phyloP scores from a whole-genome alignment of 805 yeast genomes.

The Teunomyces kruisii region DNA sequence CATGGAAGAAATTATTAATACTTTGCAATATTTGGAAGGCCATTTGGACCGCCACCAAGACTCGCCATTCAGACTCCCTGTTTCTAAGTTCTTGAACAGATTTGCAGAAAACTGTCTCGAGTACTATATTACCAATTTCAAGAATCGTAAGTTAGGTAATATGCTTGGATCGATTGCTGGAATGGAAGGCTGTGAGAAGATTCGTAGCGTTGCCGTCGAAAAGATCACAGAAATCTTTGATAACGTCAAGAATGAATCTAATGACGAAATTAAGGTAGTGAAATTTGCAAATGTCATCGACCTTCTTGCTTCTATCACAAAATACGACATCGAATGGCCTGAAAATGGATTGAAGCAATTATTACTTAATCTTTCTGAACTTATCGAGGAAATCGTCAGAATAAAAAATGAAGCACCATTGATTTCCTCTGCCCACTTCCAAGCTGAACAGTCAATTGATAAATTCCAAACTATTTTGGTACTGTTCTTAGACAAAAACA shows the following conservation, averaged over 20 bases:
- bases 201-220: conserved; percentile 56
- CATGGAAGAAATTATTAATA: conserved; percentile 79
- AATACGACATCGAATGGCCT: conserved; percentile 55
- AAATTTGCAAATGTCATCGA: conserved; percentile 77
- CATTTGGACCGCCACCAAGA: conserved; percentile 78
- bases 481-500: conserved; percentile 23
- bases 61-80: conserved; percentile 90
- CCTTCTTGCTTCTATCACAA: conserved; percentile 53
- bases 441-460: conserved; percentile 66
- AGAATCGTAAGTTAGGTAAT: conserved; percentile 62
- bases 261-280: conserved; percentile 53
- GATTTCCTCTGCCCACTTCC: conserved; percentile 64
- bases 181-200: conserved; percentile 51
- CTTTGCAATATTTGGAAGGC: conserved; percentile 76
- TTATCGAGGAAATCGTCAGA: conserved; percentile 44
- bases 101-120: conserved; percentile 74
- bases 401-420: conserved; percentile 44
- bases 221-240: conserved; percentile 51
- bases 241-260: conserved; percentile 48
- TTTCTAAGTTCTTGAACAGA: conserved; percentile 80
- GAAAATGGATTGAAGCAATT: conserved; percentile 13
- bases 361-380: conserved; percentile 41
- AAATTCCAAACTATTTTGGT: conserved; percentile 52
- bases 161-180: conserved; percentile 67
- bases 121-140: conserved; percentile 66